Base-by-base conservation (phyloP, 352 stramenopile genomes). In the Pythium sukuiense region DNA sequence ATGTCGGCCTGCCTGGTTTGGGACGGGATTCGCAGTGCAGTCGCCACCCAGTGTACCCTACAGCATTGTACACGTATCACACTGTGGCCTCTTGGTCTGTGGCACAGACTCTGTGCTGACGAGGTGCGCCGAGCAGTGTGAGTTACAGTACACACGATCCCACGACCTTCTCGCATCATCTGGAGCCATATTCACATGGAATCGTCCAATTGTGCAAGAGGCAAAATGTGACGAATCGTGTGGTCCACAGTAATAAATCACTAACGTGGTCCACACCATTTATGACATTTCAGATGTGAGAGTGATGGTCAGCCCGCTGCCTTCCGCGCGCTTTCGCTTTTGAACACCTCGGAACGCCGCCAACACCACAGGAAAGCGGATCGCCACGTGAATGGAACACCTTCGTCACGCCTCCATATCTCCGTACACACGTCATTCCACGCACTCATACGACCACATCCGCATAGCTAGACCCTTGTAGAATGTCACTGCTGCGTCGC, bases 401-500 rank as follows among this genome's bases (percentile, higher is more conserved):
- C 53, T 20, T 30, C 27, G 12, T 48, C 41, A 24, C 16, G 41
- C 18, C 41, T 49, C 41, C 18, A 26, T 49, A 49, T 49, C 41
- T 49, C 24, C 41, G 29, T 61, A 30, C 29, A 32, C 30, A 43
- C 37, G 33, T 18, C 30, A 29, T 30, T 2, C 9, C 12, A 46
- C 53, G 53, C n/a, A 59, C 46, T 9, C 35, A 14, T 12, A 46
- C 11, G 3, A 39, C 0, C 6, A 59, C n/a, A 1, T 53, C 2
- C n/a, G 35, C n/a, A 14, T 27, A 29, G 4, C 3, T 26, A 59
- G 0, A 26, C 41, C 29, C 14, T 41, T 27, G 8, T n/a, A 41
- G 14, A 7, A 80, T 83, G 79, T 81, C 73, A 63, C 62, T 93
- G 55, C 66, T 91, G 43, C 81, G 81, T 13, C 71, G 82, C 39